Evolutionary conservation across 1,139 yeast genomes (phyloP), one percentile per base, ranked within the genome.

Genomic region (Geotrichum bryndzae): DNA sequence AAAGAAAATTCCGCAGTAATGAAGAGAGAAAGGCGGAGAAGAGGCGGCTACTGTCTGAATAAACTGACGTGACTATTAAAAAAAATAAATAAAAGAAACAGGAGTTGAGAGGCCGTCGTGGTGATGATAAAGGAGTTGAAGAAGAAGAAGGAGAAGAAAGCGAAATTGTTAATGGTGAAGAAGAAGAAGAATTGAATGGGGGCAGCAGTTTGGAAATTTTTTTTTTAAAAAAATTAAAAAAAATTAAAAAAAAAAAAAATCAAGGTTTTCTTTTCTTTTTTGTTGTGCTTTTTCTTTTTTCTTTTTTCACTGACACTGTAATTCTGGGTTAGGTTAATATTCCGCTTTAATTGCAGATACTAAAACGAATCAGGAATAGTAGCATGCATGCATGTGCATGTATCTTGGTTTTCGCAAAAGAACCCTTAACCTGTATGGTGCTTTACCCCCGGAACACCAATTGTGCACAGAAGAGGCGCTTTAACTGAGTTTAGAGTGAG

Each of bases 311-410:
- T 41, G 13, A 15, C 22, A 41, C 25, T 15, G 8, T 23, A n/a
- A 15, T n/a, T n/a, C 18, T 41, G 8, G 35, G 35, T 51, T 22
- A 51, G 54, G 25, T 6, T n/a, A 27, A 51, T 29, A 22, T 4
- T 51, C n/a, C 13, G 56, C 58, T 8, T 51, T 8, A 13, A 59
- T 62, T 33, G 53, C 51, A 48, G 56, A 62, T 13, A 56, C 45
- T 33, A 35, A 13, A 27, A 18, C 38, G 31, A 11, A 31, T 31
- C 10, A 27, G 15, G 48, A 23, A 3, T 23, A 15, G 48, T n/a
- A 15, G 18, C 22, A n/a, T 41, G 48, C 8, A 29, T 29, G 33
- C 1, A 29, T 4, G 33, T 8, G 33, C 7, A 29, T 29, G 33
- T 5, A 27, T 6, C 6, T 27, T 27, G 3, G 33, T 29, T 5